Percentiles rank a stretch among this genome's conserved stretches.
These are phyloP conservation scores for Lyophyllum semitale DNA, from an alignment of 768 basidiomycete species.

Conservation along the genomic window DNA sequence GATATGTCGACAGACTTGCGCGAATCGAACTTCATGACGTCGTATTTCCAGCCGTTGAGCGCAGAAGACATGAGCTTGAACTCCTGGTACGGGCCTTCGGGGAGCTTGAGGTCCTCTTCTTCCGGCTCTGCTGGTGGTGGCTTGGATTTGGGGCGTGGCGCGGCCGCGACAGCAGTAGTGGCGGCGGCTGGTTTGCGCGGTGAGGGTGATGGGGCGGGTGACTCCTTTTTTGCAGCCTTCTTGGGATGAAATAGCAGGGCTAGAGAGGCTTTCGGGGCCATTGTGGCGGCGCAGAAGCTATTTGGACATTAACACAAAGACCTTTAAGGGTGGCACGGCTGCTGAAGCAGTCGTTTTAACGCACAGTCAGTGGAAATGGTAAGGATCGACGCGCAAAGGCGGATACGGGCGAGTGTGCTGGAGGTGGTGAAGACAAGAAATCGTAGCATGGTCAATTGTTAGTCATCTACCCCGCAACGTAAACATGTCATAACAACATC, in stretches of 20 bases:
- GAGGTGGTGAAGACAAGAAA: background rate
- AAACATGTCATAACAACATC: slow-evolving; percentile 7
- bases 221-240: slow-evolving; percentile 47
- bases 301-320: slow-evolving; percentile 12
- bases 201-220: slow-evolving; percentile 25
- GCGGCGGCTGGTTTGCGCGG: slow-evolving; percentile 41
- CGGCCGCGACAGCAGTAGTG: too few relatives aligned
- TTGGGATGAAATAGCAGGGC: slow-evolving; percentile 69
- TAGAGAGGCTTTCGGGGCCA: slow-evolving; percentile 45
- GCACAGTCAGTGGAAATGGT: slow-evolving; percentile 8
- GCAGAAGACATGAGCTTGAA: slow-evolving; percentile 79
- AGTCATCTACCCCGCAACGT: background rate
- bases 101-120: slow-evolving; percentile 56
- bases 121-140: slow-evolving; percentile 34
- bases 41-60: slow-evolving; percentile 87
- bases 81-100: slow-evolving; percentile 71
- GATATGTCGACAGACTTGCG: slow-evolving; percentile 71
- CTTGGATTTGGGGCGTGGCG: slow-evolving; percentile 40
- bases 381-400: background rate
- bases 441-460: background rate
- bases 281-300: slow-evolving; percentile 21
- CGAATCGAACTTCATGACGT: slow-evolving; percentile 89
- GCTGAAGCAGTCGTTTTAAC: slow-evolving; percentile 15
- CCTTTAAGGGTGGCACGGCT: slow-evolving; percentile 8
- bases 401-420: background rate